Evolutionary conservation across 495 filamentous ascomycete genomes (phyloP), one percentile per base, ranked within the genome.

Genomic region (Coniosporium apollinis): DNA sequence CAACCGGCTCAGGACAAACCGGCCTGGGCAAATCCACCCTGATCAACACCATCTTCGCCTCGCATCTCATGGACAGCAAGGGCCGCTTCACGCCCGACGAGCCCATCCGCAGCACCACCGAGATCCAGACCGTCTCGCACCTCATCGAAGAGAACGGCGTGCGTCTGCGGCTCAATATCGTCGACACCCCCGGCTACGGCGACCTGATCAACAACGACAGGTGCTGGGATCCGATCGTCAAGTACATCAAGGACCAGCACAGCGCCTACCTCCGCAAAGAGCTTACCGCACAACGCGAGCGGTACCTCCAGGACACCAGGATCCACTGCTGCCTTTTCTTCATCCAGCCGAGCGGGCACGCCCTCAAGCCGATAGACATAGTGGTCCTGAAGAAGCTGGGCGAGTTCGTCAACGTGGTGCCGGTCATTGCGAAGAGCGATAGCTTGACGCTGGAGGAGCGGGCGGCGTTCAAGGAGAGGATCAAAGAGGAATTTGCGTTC

Each of bases 171-270:
- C 59, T 83, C 34, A 83, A 83, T 57, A 82, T 83, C 46, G 78
- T 83, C 33, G 78, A 83, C 47, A 83, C 78, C 20, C 78, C 78
- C 9, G 78, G 78, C 34, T 83, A 83, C 50, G 78, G 78, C 45
- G 78, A 83, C 47, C 75, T 81, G 54, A 75, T 83, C 41, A 83
- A 83, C 60, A 83, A 83, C 43, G 78, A 83, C 52, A 67, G 78
- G 67, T 83, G 78, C 61, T 83, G 78, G 78, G 78, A 83, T 50
- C 79, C 91, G 33, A 99, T 99, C 55, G 86, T 99, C 65, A 96
- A 96, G 66, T 99, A 99, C 64, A 99, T 99, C 70, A 99, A 99
- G 69, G 91, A 99, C 62, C 89, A 99, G 66, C 91, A 99, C 67
- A 91, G 82, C n/a, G 85, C 91, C 48, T 99, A 94, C 64, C 81